Base-by-base conservation (phyloP, 768 basidiomycete species). In the Russula virescens region DNA sequence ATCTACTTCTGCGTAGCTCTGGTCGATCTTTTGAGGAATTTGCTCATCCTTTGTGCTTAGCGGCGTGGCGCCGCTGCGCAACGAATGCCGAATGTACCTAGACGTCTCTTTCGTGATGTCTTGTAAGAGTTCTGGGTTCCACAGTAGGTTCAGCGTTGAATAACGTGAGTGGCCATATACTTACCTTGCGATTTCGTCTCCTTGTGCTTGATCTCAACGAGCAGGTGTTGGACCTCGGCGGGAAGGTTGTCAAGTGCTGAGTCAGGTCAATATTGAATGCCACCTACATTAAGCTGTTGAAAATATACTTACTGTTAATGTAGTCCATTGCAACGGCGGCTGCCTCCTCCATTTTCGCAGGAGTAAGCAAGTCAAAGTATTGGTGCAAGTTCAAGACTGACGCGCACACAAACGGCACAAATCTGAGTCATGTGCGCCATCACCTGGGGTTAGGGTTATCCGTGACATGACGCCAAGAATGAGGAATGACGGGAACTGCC, bases 221-320 rank as follows among this genome's bases (percentile, higher is more conserved):
- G 73, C 19, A 81, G 72, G 63, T 75, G 76, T 26, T 78, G 77
- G 10, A 82, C 73, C 68, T 81, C 80, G 35, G 74, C 76, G 0
- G 80, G 80, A 61, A 81, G 71, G 64, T 81, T 81, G 60, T 81
- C 80, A 21, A 81, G 75, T 55, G 78, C 80, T 81, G 65, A 19
- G 53, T 46, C 35, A 48, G 34, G 46, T 35, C 51, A 52, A 55
- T 45, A 42, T 38, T 19, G 40, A 10, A 45, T n/a, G 21, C 7
- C 28, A 45, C 14, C 5, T 11, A 46, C 21, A n/a, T 46, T 16
- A 42, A 43, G 11, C 14, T 26, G 54, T 45, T 46, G 19, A 25
- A 5, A 11, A n/a, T 11, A 49, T 1, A 70, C 81, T 69, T 49
- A 81, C 80, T 80, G 10, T 75, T 73, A 16, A 81, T 77, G 66